Conservation (phyloP, 345 rosid genomes). For the Eucalyptus marginata region DNA sequence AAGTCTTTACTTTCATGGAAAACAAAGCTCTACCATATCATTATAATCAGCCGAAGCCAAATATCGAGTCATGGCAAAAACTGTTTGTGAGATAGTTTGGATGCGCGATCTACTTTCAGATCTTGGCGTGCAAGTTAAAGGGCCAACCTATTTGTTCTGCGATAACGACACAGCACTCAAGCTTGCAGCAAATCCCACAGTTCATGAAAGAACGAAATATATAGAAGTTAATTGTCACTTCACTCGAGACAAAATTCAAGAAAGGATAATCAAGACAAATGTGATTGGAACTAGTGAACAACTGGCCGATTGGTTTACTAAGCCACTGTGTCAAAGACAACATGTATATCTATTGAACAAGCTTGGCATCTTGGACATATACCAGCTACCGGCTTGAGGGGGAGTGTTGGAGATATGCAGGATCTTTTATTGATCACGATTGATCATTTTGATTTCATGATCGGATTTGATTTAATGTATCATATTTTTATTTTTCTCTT, state of each 20-base stretch:
- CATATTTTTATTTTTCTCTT: no score
- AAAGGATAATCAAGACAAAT: neutral
- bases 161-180: neutral
- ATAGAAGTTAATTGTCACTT: neutral
- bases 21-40: neutral
- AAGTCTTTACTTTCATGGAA: no score
- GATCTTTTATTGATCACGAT: no score
- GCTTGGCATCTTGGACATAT: neutral
- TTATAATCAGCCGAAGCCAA: neutral
- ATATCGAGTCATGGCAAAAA: neutral
- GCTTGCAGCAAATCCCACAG: neutral
- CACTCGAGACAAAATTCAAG: neutral
- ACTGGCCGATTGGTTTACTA: no score
- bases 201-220: no score
- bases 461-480: no score
- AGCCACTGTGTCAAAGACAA: neutral
- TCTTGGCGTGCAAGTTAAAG: neutral
- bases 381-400: no score
- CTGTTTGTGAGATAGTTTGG: neutral
- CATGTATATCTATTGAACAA: neutral
- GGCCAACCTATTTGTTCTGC: neutral
- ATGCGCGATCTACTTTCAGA: neutral
- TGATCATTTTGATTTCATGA: no score
- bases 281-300: neutral
- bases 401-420: no score